A percentile compares a stretch with the other conserved stretches of the same genome.
phyloP scores from a whole-genome alignment of 2,329 filamentous ascomycete species.

The Diaporthe vexans region DNA sequence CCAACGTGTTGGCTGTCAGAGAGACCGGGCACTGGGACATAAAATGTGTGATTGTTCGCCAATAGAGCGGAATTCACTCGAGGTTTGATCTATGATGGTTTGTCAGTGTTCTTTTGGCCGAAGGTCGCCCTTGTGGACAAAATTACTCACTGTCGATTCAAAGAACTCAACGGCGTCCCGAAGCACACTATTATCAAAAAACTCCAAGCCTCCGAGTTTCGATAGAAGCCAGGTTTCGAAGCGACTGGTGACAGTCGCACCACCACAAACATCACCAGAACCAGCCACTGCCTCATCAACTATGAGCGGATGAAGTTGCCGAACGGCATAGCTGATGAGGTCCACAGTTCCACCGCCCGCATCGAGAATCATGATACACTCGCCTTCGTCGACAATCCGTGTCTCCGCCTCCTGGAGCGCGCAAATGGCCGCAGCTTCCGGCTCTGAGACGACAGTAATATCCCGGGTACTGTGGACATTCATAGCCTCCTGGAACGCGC shows the following conservation, averaged over 20 bases:
- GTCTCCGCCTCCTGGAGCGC: conserved; percentile 60
- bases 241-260: conserved; percentile 62
- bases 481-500: conserved; percentile 57
- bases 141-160: not conserved
- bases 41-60: conserved; percentile 47
- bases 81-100: not conserved
- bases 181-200: conserved; percentile 58
- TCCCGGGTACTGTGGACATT: conserved; percentile 49
- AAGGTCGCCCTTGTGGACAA: not conserved
- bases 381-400: conserved; percentile 57
- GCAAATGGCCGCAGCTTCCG: conserved; percentile 67
- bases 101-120: not conserved
- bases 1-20: conserved; percentile 54
- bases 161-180: conserved; percentile 55
- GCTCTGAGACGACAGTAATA: conserved; percentile 64
- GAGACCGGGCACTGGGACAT: conserved; percentile 53
- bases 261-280: conserved; percentile 64
- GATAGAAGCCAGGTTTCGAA: conserved; percentile 60
- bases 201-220: conserved; percentile 59
- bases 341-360: conserved; percentile 69
- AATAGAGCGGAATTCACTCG: not conserved
- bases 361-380: conserved; percentile 67
- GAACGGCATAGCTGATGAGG: conserved; percentile 66
- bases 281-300: conserved; percentile 64
- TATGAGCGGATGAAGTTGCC: conserved; percentile 58